Base-by-base conservation (phyloP, 495 filamentous ascomycete species). In the Articulospora tetracladia region DNA sequence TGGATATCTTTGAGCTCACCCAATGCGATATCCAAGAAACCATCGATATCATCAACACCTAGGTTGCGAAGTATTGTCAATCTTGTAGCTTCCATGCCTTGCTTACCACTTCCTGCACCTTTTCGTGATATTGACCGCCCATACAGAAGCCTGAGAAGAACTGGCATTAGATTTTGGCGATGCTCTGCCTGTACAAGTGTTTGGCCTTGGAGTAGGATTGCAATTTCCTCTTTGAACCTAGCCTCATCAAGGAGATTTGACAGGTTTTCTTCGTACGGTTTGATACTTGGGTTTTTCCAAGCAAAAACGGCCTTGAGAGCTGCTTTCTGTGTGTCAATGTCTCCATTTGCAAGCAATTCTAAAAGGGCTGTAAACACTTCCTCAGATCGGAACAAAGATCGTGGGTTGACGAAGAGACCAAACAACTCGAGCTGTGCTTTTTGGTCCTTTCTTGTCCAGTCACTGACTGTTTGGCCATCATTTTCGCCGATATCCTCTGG, bases 161-260 rank as follows among this genome's bases (percentile, higher is more conserved):
- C 82, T 1, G 94, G 93, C 77, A 96, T 87, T 17, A 96, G 68
- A 23, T 83, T 82, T 20, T 68, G 62, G 3, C 85, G 84, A 69
- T 98, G 89, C 50, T 89, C 83, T 20, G 83, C 74, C 67, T 87
- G 85, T 49, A 97, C 86, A 56, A 84, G 73, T 62, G 86, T 90
- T 55, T 92, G 86, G 10, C 92, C 89, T 66, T 92, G 90, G 51
- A 98, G 83, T 57, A 98, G 88, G 1, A 92, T 83, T 0, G 91
- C 83, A 15, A 98, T 81, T 72, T 97, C 92, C 66, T 98, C 95
- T 66, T 90, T 87, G 74, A 98, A 97, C 47, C 89, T 79, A 2
- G 90, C 83, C 60, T 98, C 94, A 64, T 99, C 95, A 15, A 98
- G 79, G 3, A 99, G 78, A 62, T 93, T 94, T 36, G 90, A 80